A percentile compares a stretch with the other conserved stretches of the same genome.
phyloP scores from a whole-genome alignment of 192 early-diverging fungal genomes.

The Coemansia sp. region DNA sequence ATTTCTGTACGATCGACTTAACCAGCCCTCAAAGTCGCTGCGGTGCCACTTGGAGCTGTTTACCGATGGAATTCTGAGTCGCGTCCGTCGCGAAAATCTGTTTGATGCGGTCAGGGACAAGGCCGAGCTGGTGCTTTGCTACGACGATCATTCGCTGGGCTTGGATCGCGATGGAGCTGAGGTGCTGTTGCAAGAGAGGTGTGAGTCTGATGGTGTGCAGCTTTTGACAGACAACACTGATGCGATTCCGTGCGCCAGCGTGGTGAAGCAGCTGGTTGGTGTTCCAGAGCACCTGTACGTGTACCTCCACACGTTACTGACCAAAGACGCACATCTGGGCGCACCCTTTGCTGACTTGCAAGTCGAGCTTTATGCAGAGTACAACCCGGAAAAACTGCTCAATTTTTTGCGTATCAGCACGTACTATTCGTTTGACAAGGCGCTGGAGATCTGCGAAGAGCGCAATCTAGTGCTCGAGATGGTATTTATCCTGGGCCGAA shows the following conservation, averaged over 20 bases:
- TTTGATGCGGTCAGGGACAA: conserved; percentile 78
- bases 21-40: conserved; percentile 76
- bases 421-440: conserved; percentile 75
- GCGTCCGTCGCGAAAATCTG: conserved; percentile 76
- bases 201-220: conserved; percentile 66
- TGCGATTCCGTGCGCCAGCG: conserved; percentile 65
- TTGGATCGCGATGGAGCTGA: conserved; percentile 6
- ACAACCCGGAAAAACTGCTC: conserved; percentile 70
- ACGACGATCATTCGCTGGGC: conserved; percentile 62
- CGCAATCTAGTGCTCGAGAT: conserved; percentile 93
- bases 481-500: conserved; percentile 94
- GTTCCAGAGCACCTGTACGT: conserved; percentile 71
- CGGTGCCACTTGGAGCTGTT: conserved; percentile 76
- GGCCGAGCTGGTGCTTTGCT: conserved; percentile 78
- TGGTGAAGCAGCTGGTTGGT: conserved; percentile 69
- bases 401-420: conserved; percentile 82
- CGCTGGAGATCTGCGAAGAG: conserved; percentile 71
- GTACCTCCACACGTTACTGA: conserved; percentile 90
- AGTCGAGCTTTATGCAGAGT: conserved; percentile 91
- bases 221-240: conserved; percentile 84
- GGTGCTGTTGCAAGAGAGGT: conserved; percentile 38
- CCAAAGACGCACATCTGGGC: conserved; percentile 56
- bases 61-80: conserved; percentile 70
- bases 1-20: conserved; percentile 71
- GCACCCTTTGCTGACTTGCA: conserved; percentile 75